Base-by-base conservation (phyloP, 176 grass and related monocot species). In the Carex myosuroides region DNA sequence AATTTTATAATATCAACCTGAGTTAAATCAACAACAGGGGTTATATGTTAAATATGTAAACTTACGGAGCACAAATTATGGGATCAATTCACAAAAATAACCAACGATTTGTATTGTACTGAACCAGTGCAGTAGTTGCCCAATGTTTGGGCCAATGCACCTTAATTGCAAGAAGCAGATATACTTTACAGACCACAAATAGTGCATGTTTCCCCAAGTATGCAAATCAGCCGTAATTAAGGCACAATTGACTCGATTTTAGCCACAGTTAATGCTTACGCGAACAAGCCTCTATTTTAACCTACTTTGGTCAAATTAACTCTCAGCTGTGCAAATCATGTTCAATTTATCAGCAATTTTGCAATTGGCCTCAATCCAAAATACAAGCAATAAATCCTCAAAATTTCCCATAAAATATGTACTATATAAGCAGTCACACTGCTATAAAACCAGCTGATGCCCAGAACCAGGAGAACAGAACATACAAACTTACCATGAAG, bases 1-100 rank as follows among this genome's bases (percentile, higher is more conserved):
- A 95, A 85, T 32, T 89, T 84, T 55, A 81, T 35, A 24, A 93
- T 79, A 90, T 95, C 96, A 73, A 99, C 88, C 91, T 91, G 89
- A 84, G 83, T 0, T 13, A 90, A 44, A 86, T 29, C 13, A 11
- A 81, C 29, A 84, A 58, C 64, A 9, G 6, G 55, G 33, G 48
- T 50, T 39, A 30, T 2, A 13, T 32, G 50, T 72, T 72, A 22
- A 46, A 61, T 63, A 81, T 46, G 70, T 74, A 48, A 46, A 60
- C 0, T 14, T 9, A 62, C 11, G 0, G 16, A 58, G 32, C 5
- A 39, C 7, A 88, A 35, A 2, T 62, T 64, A 32, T 72, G 61
- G 37, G 32, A 86, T 60, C 80, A 55, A 17, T 18, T 92, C 29
- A 44, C 64, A 78, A 64, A 1, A 14, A 67, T 72, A 70, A 83